A percentile compares a stretch with the other conserved stretches of the same genome.
Conservation (phyloP, 257 asterid species). For the Cordia subcordata region DNA sequence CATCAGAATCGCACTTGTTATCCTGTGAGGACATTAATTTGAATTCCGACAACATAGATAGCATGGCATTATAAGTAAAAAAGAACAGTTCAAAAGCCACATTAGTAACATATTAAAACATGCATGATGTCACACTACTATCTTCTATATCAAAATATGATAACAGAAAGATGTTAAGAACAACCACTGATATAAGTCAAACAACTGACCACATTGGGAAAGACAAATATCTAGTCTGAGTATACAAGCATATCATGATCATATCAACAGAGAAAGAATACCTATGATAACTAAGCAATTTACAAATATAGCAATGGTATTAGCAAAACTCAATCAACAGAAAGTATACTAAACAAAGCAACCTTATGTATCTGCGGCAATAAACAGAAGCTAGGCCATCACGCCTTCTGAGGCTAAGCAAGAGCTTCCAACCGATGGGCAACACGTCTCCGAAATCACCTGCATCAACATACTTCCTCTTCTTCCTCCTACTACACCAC, state of each 20-base stretch:
- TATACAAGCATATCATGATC: not conserved
- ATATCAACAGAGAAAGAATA: not conserved
- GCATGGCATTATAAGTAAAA: no score
- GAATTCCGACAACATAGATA: no score
- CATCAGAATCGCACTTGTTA: no score
- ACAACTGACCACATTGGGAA: no score
- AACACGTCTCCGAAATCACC: constrained; percentile 47
- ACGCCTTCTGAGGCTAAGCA: constrained; percentile 79
- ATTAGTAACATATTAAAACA: no score
- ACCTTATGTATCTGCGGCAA: constrained; percentile 84
- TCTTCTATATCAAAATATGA: no score
- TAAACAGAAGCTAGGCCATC: constrained; percentile 58
- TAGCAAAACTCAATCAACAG: constrained; percentile 1
- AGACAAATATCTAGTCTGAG: no score
- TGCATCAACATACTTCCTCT: constrained; percentile 87
- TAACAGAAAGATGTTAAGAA: no score
- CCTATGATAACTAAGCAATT: not conserved
- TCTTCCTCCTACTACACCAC: constrained; percentile 94
- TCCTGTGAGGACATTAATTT: no score
- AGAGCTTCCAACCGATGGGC: constrained; percentile 83
- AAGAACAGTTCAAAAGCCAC: no score
- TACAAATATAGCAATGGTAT: not conserved
- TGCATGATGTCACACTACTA: no score
- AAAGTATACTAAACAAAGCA: constrained; percentile 16
- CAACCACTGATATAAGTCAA: no score